Evolutionary conservation across 2,329 filamentous ascomycete genomes (phyloP).

Genomic region (Trichoderma semiorbis): DNA sequence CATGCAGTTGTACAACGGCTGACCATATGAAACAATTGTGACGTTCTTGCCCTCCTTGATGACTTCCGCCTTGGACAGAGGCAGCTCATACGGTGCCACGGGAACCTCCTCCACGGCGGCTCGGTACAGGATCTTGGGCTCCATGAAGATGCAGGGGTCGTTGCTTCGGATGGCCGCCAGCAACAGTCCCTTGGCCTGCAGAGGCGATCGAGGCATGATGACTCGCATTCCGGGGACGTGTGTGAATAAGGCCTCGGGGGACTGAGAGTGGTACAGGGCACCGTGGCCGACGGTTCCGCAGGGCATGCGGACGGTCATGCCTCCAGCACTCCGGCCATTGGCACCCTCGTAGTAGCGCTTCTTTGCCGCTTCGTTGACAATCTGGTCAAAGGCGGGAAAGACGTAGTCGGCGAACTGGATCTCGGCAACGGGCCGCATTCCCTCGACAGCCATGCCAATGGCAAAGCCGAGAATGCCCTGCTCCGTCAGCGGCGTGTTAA

Average conservation of each 20-base stretch:
- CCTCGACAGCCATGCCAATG: slow-evolving; percentile 84
- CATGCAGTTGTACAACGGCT: slow-evolving; percentile 80
- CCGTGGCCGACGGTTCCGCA: slow-evolving; percentile 87
- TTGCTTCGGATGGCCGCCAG: slow-evolving; percentile 73
- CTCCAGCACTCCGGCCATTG: slow-evolving; percentile 62
- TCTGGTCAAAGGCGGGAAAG: slow-evolving; percentile 87
- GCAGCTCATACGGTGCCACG: slow-evolving; percentile 73
- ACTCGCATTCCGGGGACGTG: slow-evolving; percentile 84
- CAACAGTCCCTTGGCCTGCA: slow-evolving; percentile 84
- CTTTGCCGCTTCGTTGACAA: slow-evolving; percentile 91
- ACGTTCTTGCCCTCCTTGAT: slow-evolving; percentile 76
- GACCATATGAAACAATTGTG: slow-evolving; percentile 84
- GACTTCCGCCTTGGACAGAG: slow-evolving; percentile 80
- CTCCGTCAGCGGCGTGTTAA: slow-evolving; percentile 93
- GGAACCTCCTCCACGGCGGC: slow-evolving; percentile 91
- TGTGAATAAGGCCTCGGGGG: slow-evolving; percentile 82
- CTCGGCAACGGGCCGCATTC: slow-evolving; percentile 89
- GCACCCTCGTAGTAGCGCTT: slow-evolving; percentile 71
- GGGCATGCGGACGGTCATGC: slow-evolving; percentile 85
- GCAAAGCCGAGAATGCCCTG: slow-evolving; percentile 94
- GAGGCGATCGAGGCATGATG: slow-evolving; percentile 78
- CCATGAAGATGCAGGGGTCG: slow-evolving; percentile 89
- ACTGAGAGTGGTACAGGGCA: slow-evolving; percentile 83
- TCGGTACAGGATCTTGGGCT: slow-evolving; percentile 89
- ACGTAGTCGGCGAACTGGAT: slow-evolving; percentile 96